Evolutionary conservation across 768 basidiomycete genomes (phyloP), one percentile per base, ranked within the genome.

Genomic region (Hemileccinum impolitum): DNA sequence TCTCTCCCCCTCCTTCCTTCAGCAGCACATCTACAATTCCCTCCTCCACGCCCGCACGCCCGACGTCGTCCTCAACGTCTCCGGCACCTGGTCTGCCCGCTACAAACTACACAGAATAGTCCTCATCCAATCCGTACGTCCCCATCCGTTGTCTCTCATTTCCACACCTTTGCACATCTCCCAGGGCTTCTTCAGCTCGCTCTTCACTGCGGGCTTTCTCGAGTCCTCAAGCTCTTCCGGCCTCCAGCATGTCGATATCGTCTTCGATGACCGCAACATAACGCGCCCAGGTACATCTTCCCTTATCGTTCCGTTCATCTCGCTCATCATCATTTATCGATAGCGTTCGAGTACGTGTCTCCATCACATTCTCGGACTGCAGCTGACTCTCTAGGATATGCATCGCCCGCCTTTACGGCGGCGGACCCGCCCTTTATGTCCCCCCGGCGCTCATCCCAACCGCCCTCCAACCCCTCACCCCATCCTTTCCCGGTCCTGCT

Each of bases 101-200:
- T 96, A 94, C 72, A 79, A 75, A 38, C 73, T 93, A 6, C 94
- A 96, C 67, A 78, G 84, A 21, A 85, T 94, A 45, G 82, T 96
- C 34, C 82, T 95, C 51, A 90, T 92, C 37, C 94, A 95, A 67
- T 83, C 91, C 9, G 90, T 90, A 47, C 47, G 82, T 77, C 6
- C 38, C 25, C 25, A 35, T 14, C n/a, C n/a, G 14, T 18, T 25
- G 6, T 12, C 25, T 34, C 35, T 6, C 23, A 23, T 23, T 55
- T 15, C 26, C 15, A 4, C 23, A 38, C 15, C 26, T 15, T 39
- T 23, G 58, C 45, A 37, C 34, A 52, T 43, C 32, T 56, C n/a
- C 1, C 59, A 89, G 85, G 93, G 87, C 11, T 96, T 92, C 76
- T 94, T 95, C 70, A 77, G 81, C 41, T 84, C 89, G 28, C 78